These are phyloP conservation scores for Nakazawaea wickerhamii DNA, from an alignment of 805 yeast genomes.

Conservation along the genomic window DNA sequence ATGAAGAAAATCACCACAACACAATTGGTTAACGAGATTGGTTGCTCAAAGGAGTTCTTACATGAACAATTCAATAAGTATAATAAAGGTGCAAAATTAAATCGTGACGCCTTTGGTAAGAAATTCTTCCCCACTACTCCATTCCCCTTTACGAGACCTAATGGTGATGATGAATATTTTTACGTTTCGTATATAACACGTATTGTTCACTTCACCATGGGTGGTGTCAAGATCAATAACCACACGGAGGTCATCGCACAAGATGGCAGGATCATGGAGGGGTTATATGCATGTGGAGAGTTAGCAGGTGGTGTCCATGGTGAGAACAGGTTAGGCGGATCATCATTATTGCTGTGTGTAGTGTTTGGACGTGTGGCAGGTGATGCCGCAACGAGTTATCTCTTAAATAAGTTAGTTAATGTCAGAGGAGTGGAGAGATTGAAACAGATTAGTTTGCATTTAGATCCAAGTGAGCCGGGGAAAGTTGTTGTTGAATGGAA, in stretches of 20 bases:
- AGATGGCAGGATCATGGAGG: slow-evolving; percentile 28
- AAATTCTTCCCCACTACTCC: slow-evolving; percentile 45
- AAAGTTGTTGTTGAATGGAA: slow-evolving; percentile 31
- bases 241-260: slow-evolving; percentile 33
- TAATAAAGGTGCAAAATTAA: slow-evolving; percentile 33
- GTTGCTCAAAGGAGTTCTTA: slow-evolving; percentile 27
- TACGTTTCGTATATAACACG: slow-evolving; percentile 52
- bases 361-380: slow-evolving; percentile 56
- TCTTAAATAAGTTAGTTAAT: slow-evolving; percentile 19
- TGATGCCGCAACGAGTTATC: slow-evolving; percentile 25
- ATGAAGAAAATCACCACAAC: slow-evolving; percentile 42
- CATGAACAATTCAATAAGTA: slow-evolving; percentile 32
- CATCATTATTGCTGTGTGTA: slow-evolving; percentile 53
- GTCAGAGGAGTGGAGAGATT: slow-evolving; percentile 29
- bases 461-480: slow-evolving; percentile 33
- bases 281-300: slow-evolving; percentile 62
- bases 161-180: slow-evolving; percentile 28
- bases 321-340: slow-evolving; percentile 54
- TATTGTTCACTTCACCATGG: slow-evolving; percentile 64
- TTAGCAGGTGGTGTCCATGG: slow-evolving; percentile 70
- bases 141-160: slow-evolving; percentile 22
- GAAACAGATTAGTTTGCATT: slow-evolving; percentile 37
- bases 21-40: slow-evolving; percentile 38
- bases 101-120: slow-evolving; percentile 37
- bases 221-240: slow-evolving; percentile 53